Percentiles rank a stretch among this genome's conserved stretches.
These are phyloP conservation scores for Poa pratensis DNA, from an alignment of 176 grass and related monocot genomes.

Conservation along the genomic window DNA sequence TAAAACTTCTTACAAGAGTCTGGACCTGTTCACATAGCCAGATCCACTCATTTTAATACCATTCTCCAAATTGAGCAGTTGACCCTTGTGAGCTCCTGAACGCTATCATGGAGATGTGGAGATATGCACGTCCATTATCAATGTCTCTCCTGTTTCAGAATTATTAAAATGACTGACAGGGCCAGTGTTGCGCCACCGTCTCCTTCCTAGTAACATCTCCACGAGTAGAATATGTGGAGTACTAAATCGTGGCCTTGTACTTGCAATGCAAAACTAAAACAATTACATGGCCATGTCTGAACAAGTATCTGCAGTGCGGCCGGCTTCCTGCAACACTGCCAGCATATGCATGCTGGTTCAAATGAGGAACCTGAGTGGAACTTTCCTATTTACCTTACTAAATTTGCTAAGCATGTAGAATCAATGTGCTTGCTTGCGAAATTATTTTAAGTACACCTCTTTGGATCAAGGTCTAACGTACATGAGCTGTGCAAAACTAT, in stretches of 20 bases:
- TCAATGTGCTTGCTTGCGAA: neutral
- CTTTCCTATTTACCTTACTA: conserved; percentile 17
- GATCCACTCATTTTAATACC: neutral
- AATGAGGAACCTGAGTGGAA: conserved; percentile 31
- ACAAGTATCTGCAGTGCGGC: neutral
- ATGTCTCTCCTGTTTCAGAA: conserved; percentile 28
- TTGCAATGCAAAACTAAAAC: conserved; percentile 42
- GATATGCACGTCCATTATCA: neutral
- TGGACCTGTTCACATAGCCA: neutral
- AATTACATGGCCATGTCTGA: conserved; percentile 29
- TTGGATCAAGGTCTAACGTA: conserved; percentile 2
- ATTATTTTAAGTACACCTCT: neutral
- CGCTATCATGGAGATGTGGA: neutral
- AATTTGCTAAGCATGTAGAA: neutral
- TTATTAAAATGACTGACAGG: conserved; percentile 4
- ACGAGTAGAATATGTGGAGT: neutral
- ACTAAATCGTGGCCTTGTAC: neutral
- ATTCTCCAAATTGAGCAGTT: neutral
- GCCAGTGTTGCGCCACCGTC: neutral
- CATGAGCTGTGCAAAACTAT: neutral
- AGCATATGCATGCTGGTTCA: conserved; percentile 27
- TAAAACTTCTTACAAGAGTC: neutral
- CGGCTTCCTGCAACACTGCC: conserved; percentile 17
- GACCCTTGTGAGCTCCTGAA: neutral
- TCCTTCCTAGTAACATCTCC: neutral